A percentile compares a stretch with the other conserved stretches of the same genome.
These are phyloP conservation scores for Cryphonectria japonica DNA, from an alignment of 2,329 filamentous ascomycete species.

Conservation along the genomic window DNA sequence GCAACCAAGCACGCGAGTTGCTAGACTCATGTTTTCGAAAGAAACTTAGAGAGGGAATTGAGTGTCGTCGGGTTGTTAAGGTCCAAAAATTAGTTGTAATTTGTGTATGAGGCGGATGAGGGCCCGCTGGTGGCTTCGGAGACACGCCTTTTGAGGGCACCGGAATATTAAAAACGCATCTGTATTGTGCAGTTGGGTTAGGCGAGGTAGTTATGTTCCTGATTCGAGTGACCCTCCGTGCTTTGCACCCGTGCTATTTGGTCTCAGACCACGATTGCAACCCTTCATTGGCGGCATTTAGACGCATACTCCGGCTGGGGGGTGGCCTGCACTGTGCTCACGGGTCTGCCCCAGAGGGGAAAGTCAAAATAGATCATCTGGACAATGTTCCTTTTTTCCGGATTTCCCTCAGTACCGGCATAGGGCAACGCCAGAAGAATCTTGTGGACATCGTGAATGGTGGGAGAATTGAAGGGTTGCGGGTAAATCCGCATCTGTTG, in stretches of 20 bases:
- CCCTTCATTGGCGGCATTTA: slow-evolving; percentile 7
- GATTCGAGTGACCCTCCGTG: not conserved
- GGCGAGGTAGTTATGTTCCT: not conserved
- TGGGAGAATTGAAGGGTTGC: slow-evolving; percentile 3
- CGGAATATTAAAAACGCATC: not conserved
- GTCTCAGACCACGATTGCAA: not conserved
- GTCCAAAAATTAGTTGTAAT: no score
- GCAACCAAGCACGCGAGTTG: not conserved
- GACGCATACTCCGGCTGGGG: not conserved
- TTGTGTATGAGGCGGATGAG: not conserved
- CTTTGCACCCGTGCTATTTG: not conserved
- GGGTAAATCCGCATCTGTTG: not conserved
- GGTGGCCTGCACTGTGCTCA: not conserved
- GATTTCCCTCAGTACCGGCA: not conserved
- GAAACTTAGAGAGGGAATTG: not conserved
- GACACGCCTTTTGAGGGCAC: not conserved
- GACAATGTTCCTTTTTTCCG: not conserved
- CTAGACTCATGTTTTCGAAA: not conserved
- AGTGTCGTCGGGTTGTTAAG: not conserved
- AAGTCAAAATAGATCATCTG: slow-evolving; percentile 1
- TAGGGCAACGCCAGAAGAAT: not conserved
- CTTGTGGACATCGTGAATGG: not conserved
- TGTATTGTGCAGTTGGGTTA: not conserved
- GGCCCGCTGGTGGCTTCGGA: not conserved
- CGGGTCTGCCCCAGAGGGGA: not conserved